Conservation (phyloP, 495 filamentous ascomycete species). For the Acidomyces sp. region DNA sequence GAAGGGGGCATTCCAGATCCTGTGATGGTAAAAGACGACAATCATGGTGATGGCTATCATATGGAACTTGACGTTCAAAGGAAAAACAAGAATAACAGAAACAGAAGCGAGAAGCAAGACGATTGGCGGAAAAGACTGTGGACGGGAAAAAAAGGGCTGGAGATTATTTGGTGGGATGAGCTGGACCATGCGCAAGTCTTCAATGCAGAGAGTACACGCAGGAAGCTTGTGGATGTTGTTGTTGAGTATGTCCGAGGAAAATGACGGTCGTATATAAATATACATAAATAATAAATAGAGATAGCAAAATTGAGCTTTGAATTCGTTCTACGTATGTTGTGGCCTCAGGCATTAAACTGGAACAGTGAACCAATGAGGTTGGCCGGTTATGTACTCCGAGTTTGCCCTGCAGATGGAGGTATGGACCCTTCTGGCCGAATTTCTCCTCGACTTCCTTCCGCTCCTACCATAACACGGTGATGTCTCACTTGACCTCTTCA, state of each 20-base stretch:
- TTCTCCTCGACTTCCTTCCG: too few relatives aligned
- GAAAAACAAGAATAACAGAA: conserved; percentile 6
- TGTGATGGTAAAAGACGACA: conserved; percentile 19
- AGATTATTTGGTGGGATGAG: conserved; percentile 48
- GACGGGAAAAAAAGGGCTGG: conserved; percentile 37
- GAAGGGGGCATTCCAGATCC: conserved; percentile 16
- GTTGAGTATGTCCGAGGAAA: conserved; percentile 9
- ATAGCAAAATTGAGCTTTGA: not conserved
- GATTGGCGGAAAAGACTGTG: conserved; percentile 35
- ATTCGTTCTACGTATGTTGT: not conserved
- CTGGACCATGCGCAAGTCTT: conserved; percentile 60
- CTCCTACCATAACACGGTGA: too few relatives aligned
- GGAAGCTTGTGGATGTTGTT: conserved; percentile 17
- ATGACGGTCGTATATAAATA: not conserved
- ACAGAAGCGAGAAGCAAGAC: not conserved
- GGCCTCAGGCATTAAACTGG: too few relatives aligned
- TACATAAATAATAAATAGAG: conserved; percentile 1
- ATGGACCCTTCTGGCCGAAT: too few relatives aligned
- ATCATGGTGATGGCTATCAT: conserved; percentile 17
- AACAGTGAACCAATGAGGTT: too few relatives aligned
- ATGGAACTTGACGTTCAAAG: conserved; percentile 15
- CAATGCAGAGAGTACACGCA: conserved; percentile 33
- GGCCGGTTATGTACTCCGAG: too few relatives aligned
- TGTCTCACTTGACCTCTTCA: too few relatives aligned
- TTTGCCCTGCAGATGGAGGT: too few relatives aligned